Evolutionary conservation across 2,329 filamentous ascomycete genomes (phyloP).

Genomic region (Diaporthe velutina): DNA sequence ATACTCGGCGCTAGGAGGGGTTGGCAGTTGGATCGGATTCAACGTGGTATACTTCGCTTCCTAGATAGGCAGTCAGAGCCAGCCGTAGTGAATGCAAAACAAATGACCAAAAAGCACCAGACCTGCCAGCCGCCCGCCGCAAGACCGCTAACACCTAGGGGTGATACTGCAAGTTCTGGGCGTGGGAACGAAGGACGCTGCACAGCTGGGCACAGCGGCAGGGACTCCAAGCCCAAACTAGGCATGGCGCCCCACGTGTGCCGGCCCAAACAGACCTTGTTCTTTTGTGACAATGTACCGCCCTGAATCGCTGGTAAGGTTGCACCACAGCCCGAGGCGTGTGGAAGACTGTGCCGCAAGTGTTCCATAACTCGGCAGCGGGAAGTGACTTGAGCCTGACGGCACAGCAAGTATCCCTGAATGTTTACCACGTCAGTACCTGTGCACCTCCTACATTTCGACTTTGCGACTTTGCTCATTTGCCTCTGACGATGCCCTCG

Average conservation of each 20-base stretch:
- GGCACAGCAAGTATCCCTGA: constrained; percentile 16
- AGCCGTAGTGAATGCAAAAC: not conserved
- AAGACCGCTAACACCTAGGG: not conserved
- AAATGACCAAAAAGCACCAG: not conserved
- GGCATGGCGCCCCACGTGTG: constrained; percentile 30
- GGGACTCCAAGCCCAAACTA: not conserved
- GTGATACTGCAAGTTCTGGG: constrained; percentile 3
- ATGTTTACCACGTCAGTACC: constrained; percentile 32
- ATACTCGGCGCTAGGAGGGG: constrained; percentile 93
- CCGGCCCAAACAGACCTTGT: constrained; percentile 15
- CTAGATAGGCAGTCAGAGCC: constrained; percentile 45
- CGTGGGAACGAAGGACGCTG: not conserved
- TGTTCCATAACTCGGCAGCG: constrained; percentile 29
- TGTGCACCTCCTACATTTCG: constrained; percentile 6
- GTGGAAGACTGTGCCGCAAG: not conserved
- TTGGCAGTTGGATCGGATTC: constrained; percentile 96
- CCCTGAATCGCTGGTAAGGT: constrained; percentile 33
- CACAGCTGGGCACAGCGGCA: constrained; percentile 1
- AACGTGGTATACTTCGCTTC: constrained; percentile 88
- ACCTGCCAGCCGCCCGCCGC: not conserved
- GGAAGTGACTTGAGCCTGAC: constrained; percentile 14
- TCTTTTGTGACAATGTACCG: constrained; percentile 9
- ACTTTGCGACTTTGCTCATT: constrained; percentile 11
- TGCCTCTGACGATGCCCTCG: not conserved
- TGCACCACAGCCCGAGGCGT: constrained; percentile 17